A percentile compares a stretch with the other conserved stretches of the same genome.
phyloP scores from a whole-genome alignment of 108 stramenopile genomes.

The Thalassiosira profunda region DNA sequence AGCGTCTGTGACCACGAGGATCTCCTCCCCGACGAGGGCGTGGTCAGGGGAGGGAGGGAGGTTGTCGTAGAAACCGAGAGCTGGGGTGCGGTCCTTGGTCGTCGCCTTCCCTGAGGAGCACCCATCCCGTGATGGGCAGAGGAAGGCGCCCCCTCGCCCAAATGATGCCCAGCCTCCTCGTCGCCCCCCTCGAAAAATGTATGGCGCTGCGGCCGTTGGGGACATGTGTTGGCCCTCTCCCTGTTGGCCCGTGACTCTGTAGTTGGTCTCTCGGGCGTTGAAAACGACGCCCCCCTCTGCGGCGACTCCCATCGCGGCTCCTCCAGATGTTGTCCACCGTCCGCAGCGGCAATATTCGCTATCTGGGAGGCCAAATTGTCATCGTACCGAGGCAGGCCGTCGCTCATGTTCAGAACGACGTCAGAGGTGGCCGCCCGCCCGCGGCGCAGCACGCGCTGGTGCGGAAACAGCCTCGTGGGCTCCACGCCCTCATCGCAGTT shows the following conservation, averaged over 20 bases:
- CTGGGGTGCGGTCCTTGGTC: background rate
- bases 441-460: no score
- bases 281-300: background rate
- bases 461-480: no score
- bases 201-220: background rate
- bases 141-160: background rate
- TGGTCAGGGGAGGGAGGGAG: background rate
- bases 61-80: no score
- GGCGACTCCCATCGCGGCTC: background rate
- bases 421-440: constrained; percentile 5
- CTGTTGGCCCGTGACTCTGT: background rate
- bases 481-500: no score
- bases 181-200: background rate
- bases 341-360: background rate
- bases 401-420: constrained; percentile 3
- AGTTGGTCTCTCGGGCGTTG: background rate
- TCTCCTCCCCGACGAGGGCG: background rate
- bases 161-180: no score
- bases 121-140: background rate
- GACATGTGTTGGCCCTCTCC: constrained; percentile 23
- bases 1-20: background rate
- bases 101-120: background rate
- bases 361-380: background rate
- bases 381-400: background rate
- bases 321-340: background rate